These are phyloP conservation scores for Colletotrichum theobromicola DNA, from an alignment of 2,329 filamentous ascomycete species.

Conservation along the genomic window DNA sequence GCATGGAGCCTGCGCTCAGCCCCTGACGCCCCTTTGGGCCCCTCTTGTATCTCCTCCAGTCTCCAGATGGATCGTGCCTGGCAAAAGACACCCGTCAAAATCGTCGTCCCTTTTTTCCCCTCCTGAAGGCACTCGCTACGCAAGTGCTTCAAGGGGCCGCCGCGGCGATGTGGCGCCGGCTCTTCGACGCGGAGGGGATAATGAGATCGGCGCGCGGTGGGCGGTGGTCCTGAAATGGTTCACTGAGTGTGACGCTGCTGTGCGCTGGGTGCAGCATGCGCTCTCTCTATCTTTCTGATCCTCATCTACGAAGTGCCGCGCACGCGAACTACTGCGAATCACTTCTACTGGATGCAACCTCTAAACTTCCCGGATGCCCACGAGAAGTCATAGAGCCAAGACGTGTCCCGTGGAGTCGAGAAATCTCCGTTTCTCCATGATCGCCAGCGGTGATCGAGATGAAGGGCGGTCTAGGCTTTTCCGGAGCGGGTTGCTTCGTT, in stretches of 20 bases:
- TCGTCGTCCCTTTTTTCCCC: neutral
- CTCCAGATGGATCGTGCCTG: neutral
- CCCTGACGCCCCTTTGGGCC: neutral
- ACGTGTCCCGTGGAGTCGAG: neutral
- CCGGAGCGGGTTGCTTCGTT: neutral
- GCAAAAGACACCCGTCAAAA: neutral
- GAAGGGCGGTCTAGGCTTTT: neutral
- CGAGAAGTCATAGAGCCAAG: neutral
- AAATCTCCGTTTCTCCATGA: conserved; percentile 11
- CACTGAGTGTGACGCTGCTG: neutral
- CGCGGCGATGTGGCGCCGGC: neutral
- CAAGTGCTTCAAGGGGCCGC: neutral
- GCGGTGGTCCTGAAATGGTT: neutral
- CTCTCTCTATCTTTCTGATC: neutral
- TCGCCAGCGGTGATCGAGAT: conserved; percentile 3
- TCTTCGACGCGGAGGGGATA: neutral
- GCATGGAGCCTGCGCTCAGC: conserved; percentile 8
- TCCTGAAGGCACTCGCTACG: neutral
- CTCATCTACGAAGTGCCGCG: neutral
- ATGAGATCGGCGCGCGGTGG: conserved; percentile 8
- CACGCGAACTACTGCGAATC: neutral
- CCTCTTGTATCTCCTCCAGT: neutral
- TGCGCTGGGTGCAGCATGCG: neutral
- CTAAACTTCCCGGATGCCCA: neutral
- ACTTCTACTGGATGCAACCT: neutral